These are phyloP conservation scores for Hebeloma cylindrosporum DNA, from an alignment of 768 basidiomycete genomes.

Conservation along the genomic window DNA sequence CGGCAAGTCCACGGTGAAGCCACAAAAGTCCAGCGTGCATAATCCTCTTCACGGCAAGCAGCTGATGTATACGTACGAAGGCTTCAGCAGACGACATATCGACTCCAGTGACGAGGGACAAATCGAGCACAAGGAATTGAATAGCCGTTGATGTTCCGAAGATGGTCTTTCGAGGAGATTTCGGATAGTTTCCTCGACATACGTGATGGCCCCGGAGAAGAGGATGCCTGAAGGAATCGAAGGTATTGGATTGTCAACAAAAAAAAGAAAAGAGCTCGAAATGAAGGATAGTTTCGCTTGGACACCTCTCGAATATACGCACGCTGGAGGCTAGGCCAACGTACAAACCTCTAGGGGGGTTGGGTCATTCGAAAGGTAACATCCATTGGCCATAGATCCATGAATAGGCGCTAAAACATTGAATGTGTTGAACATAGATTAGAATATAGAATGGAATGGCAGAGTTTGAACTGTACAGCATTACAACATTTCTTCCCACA, in stretches of 20 bases:
- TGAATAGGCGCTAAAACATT: no score
- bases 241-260: neutral
- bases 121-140: constrained; percentile 87
- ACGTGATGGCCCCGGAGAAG: constrained; percentile 90
- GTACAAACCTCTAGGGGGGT: no score
- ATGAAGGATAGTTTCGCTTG: constrained; percentile 83
- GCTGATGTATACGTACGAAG: constrained; percentile 85
- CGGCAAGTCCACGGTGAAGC: constrained; percentile 59
- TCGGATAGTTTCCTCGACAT: constrained; percentile 86
- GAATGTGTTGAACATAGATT: no score
- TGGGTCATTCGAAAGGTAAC: no score
- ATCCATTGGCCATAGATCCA: no score
- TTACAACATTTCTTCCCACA: no score
- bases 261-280: constrained; percentile 55
- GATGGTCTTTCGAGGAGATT: constrained; percentile 66
- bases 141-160: constrained; percentile 77
- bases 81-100: constrained; percentile 97
- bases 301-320: constrained; percentile 92
- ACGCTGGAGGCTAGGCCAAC: constrained; percentile 83
- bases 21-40: constrained; percentile 90
- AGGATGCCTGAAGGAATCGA: constrained; percentile 56
- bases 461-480: no score
- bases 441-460: no score
- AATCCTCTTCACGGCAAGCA: constrained; percentile 74
- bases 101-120: constrained; percentile 82